phyloP scores from a whole-genome alignment of 176 grass and related monocot species.

The Cocos nucifera region DNA sequence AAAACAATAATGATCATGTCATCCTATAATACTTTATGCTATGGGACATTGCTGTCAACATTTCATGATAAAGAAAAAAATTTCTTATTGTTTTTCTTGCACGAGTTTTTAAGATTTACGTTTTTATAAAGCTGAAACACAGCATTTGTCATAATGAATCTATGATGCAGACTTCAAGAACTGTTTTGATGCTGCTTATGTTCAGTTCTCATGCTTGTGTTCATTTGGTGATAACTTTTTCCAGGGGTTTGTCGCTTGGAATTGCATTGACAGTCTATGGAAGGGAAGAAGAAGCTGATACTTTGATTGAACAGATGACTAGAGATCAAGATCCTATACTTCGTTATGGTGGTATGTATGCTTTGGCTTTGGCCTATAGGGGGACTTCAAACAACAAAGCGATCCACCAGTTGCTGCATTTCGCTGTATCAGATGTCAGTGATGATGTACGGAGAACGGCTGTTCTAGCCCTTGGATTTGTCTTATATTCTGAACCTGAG shows the following conservation, averaged over 20 bases:
- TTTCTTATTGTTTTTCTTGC: no score
- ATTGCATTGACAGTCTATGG: constrained; percentile 96
- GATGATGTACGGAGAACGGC: constrained; percentile 99
- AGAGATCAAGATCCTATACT: constrained; percentile 99
- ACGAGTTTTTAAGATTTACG: no score
- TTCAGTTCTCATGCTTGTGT: no score
- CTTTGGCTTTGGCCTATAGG: constrained; percentile 91
- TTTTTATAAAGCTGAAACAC: no score
- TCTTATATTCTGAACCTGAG: constrained; percentile 91
- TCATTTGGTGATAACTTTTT: neutral
- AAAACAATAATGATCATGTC: no score
- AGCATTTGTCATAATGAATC: no score
- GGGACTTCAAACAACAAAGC: constrained; percentile 98
- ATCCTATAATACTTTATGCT: no score
- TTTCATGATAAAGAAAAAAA: no score
- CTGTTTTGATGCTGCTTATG: no score
- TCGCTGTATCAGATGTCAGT: constrained; percentile 96
- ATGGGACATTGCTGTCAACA: no score
- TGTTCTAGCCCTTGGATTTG: constrained; percentile 96
- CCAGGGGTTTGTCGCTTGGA: constrained; percentile 80
- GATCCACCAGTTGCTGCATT: constrained; percentile 96
- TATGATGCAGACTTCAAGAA: no score
- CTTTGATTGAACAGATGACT: constrained; percentile 92
- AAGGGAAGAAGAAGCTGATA: constrained; percentile 93
- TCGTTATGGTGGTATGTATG: constrained; percentile 98